phyloP scores from a whole-genome alignment of 2,329 filamentous ascomycete genomes.

The Stachybotrys chartarum region DNA sequence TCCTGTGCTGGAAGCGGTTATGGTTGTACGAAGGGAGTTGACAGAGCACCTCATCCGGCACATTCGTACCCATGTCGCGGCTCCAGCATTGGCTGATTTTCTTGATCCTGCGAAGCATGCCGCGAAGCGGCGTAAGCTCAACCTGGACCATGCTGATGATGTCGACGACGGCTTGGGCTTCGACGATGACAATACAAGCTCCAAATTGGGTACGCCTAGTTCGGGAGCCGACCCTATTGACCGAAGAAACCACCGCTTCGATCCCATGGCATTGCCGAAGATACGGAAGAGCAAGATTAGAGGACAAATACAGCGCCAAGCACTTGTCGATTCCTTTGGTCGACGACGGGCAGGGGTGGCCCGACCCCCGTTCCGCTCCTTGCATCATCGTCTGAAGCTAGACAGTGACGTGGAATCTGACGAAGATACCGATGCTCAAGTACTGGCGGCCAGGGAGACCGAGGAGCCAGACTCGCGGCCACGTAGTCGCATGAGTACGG shows the following conservation, averaged over 20 bases:
- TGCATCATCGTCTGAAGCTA: conserved; percentile 65
- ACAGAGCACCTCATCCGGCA: conserved; percentile 82
- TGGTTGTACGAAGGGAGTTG: conserved; percentile 72
- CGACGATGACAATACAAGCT: conserved; percentile 55
- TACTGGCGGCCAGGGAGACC: conserved; percentile 61
- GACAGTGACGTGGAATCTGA: conserved; percentile 77
- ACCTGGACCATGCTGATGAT: conserved; percentile 64
- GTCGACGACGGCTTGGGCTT: conserved; percentile 42
- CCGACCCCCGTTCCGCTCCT: conserved; percentile 62
- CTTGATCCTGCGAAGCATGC: conserved; percentile 76
- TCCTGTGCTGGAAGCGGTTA: conserved; percentile 77
- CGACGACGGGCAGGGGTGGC: conserved; percentile 51
- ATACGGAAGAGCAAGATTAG: conserved; percentile 64
- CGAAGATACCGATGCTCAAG: conserved; percentile 60
- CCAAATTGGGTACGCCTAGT: conserved; percentile 58
- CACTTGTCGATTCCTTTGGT: conserved; percentile 61
- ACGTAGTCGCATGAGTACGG: conserved; percentile 64
- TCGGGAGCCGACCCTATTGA: conserved; percentile 56
- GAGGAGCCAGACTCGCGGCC: conserved; percentile 81
- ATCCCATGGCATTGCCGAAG: conserved; percentile 58
- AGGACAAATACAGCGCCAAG: conserved; percentile 46
- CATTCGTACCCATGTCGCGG: conserved; percentile 80
- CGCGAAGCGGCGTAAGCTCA: conserved; percentile 71
- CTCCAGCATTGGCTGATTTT: conserved; percentile 70
- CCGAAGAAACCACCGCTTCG: conserved; percentile 48